Evolutionary conservation across 495 filamentous ascomycete genomes (phyloP).

Genomic region (Annulohypoxylon moriforme): DNA sequence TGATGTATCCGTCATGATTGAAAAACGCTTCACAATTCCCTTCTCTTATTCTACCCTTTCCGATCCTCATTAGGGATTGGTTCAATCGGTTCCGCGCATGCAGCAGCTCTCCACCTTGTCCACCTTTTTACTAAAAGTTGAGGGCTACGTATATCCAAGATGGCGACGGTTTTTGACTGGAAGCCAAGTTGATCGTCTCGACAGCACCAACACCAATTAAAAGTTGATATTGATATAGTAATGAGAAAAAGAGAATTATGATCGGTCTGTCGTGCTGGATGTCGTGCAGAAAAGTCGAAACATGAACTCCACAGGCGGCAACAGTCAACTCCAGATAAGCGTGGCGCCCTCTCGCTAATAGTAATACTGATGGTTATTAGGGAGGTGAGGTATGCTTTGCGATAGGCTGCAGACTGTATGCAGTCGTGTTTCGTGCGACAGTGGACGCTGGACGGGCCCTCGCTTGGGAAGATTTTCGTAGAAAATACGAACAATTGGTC

Average conservation of each 20-base stretch:
- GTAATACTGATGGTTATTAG: constrained; percentile 8
- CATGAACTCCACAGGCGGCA: constrained; percentile 26
- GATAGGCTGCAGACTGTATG: constrained; percentile 37
- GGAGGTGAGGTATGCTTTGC: constrained; percentile 22
- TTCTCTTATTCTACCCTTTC: constrained; percentile 33
- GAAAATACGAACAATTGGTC: constrained; percentile 33
- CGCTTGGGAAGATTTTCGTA: constrained; percentile 26
- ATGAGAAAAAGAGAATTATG: constrained; percentile 12
- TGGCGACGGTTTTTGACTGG: constrained; percentile 24
- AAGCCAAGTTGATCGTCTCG: not conserved
- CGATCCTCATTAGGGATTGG: constrained; percentile 22
- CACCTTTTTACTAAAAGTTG: constrained; percentile 14
- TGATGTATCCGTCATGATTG: constrained; percentile 59
- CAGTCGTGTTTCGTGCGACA: constrained; percentile 17
- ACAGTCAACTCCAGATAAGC: constrained; percentile 4
- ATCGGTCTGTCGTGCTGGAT: constrained; percentile 15
- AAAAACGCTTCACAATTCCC: constrained; percentile 20
- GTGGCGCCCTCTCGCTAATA: constrained; percentile 10
- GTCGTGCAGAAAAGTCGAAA: constrained; percentile 31
- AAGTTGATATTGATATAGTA: not conserved
- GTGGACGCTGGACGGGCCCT: constrained; percentile 34
- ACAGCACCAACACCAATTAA: constrained; percentile 20
- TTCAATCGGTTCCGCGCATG: constrained; percentile 29
- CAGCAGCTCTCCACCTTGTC: constrained; percentile 20
- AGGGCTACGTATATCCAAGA: constrained; percentile 2